Evolutionary conservation across 2,329 filamentous ascomycete species (phyloP).

Genomic region (Tolypocladium capitatum): DNA sequence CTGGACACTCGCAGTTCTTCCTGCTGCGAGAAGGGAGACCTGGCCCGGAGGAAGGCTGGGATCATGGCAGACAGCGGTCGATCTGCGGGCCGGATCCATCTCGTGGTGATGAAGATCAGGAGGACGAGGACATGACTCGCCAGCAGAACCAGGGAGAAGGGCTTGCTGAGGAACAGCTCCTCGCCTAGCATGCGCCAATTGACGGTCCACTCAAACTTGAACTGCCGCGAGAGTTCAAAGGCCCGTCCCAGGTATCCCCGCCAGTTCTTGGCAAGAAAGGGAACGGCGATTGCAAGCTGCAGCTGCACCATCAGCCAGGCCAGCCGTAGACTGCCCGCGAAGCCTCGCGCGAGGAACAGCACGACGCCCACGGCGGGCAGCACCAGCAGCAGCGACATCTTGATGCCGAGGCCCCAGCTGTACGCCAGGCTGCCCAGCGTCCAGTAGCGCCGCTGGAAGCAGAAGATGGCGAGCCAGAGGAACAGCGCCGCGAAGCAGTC

Average conservation of each 20-base stretch:
- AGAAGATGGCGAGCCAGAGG: conserved; percentile 68
- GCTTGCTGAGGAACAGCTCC: conserved; percentile 55
- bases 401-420: conserved; percentile 72
- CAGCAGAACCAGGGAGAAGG: conserved; percentile 57
- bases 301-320: conserved; percentile 61
- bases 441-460: conserved; percentile 65
- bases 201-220: conserved; percentile 96
- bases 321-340: conserved; percentile 50
- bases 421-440: conserved; percentile 59
- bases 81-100: conserved; percentile 60
- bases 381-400: conserved; percentile 81
- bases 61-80: conserved; percentile 43
- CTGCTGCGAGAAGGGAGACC: conserved; percentile 30
- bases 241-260: conserved; percentile 65
- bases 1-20: conserved; percentile 44
- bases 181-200: conserved; percentile 97
- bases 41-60: conserved; percentile 25
- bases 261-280: conserved; percentile 56
- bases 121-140: conserved; percentile 53
- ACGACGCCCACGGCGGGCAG: conserved; percentile 70
- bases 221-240: conserved; percentile 82
- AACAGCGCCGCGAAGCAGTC: conserved; percentile 80
- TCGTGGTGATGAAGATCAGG: conserved; percentile 46
- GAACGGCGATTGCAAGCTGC: conserved; percentile 54
- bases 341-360: conserved; percentile 60